Conservation (phyloP, 139 green algal species). For the Haematococcus lacustris region DNA sequence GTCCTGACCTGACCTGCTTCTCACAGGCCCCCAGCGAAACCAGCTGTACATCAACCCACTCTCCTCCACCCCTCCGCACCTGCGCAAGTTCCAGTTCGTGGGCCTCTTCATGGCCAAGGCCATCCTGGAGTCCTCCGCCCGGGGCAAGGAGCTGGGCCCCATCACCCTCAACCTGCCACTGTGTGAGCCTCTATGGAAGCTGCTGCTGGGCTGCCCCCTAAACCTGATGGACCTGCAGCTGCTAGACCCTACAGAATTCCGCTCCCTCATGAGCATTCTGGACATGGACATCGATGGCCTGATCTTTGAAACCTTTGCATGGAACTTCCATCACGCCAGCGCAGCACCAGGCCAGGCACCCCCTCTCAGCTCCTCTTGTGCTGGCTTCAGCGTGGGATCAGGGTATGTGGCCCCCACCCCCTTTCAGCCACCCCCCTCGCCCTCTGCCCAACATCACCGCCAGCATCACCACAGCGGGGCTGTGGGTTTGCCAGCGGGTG, state of each 20-base stretch:
- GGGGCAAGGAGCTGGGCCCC: constrained; percentile 43
- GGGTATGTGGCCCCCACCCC: no score
- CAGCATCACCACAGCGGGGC: no score
- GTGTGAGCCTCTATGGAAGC: constrained; percentile 59
- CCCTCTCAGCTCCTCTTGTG: no score
- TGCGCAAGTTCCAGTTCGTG: constrained; percentile 55
- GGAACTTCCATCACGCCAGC: constrained; percentile 45
- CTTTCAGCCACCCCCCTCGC: no score
- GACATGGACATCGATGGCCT: constrained; percentile 56
- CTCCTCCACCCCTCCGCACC: constrained; percentile 36
- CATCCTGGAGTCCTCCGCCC: constrained; percentile 42
- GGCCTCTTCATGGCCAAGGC: constrained; percentile 59
- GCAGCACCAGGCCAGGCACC: no score
- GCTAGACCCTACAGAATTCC: constrained; percentile 16
- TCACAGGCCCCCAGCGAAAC: no score
- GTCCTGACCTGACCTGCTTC: no score
- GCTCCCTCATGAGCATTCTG: constrained; percentile 48
- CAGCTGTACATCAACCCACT: constrained; percentile 56
- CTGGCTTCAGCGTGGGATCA: no score
- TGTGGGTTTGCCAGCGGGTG: no score
- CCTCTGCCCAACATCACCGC: no score
- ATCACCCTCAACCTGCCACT: constrained; percentile 54
- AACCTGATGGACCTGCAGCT: constrained; percentile 49
- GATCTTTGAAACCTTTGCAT: constrained; percentile 55
- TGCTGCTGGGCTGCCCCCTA: constrained; percentile 49